Percentiles rank a stretch among this genome's conserved stretches.
phyloP scores from a whole-genome alignment of 129 eudicot genomes.

The Daucus carota region DH1_v3.0 NC_030382.2:36097001-36097500 shows the following conservation, averaged over 20 bases:
- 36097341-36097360: background rate
- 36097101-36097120: too few species aligned
- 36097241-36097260: constrained; percentile 8
- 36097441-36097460: background rate
- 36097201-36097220: constrained; percentile 1
- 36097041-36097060: too few species aligned
- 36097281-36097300: background rate
- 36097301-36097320: background rate
- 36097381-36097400: background rate
- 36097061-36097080: too few species aligned
- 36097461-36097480: background rate
- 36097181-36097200: background rate
- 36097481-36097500: background rate
- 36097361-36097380: background rate
- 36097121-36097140: background rate
- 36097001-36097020: constrained; percentile 5
- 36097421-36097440: background rate
- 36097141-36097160: background rate
- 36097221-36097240: constrained; percentile 5
- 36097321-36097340: too few species aligned
- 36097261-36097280: background rate
- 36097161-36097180: background rate
- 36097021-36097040: background rate
- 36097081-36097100: too few species aligned
- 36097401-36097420: background rate